These are phyloP conservation scores for Lactarius evosmus DNA, from an alignment of 768 basidiomycete genomes.

Conservation along the genomic window DNA sequence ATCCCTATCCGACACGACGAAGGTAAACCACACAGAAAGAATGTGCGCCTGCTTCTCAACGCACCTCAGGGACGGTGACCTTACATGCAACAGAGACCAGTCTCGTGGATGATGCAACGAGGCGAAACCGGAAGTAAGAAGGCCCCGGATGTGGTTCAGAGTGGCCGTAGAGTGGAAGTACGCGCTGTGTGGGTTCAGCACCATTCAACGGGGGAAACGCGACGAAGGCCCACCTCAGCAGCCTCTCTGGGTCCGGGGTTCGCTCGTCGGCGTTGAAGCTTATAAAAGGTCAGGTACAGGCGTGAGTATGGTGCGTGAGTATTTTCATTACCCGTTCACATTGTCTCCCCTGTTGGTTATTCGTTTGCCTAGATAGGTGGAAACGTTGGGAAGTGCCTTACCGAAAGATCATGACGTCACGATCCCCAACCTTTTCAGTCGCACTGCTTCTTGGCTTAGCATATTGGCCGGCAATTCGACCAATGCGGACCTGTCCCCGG, in stretches of 20 bases:
- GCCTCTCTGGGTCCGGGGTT: slow-evolving; percentile 83
- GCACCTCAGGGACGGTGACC: slow-evolving; percentile 71
- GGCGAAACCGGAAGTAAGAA: slow-evolving; percentile 91
- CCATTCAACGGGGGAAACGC: neutral
- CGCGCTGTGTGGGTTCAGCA: slow-evolving; percentile 48
- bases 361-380: neutral
- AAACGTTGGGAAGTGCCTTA: slow-evolving; percentile 12
- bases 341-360: slow-evolving; percentile 81
- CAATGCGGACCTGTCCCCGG: slow-evolving; percentile 70
- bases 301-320: neutral
- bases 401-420: slow-evolving; percentile 85
- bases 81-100: slow-evolving; percentile 92
- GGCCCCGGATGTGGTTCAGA: slow-evolving; percentile 84
- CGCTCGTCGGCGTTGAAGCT: slow-evolving; percentile 75
- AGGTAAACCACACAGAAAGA: neutral
- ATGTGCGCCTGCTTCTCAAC: slow-evolving; percentile 26
- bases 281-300: slow-evolving; percentile 9
- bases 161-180: slow-evolving; percentile 97
- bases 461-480: slow-evolving; percentile 94
- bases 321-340: slow-evolving; percentile 71
- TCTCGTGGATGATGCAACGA: slow-evolving; percentile 86
- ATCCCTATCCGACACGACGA: slow-evolving; percentile 39
- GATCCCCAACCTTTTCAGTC: slow-evolving; percentile 73
- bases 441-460: slow-evolving; percentile 89
- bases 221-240: slow-evolving; percentile 56